Conservation (phyloP, 78 protist genomes). For the Guillardia theta region DNA sequence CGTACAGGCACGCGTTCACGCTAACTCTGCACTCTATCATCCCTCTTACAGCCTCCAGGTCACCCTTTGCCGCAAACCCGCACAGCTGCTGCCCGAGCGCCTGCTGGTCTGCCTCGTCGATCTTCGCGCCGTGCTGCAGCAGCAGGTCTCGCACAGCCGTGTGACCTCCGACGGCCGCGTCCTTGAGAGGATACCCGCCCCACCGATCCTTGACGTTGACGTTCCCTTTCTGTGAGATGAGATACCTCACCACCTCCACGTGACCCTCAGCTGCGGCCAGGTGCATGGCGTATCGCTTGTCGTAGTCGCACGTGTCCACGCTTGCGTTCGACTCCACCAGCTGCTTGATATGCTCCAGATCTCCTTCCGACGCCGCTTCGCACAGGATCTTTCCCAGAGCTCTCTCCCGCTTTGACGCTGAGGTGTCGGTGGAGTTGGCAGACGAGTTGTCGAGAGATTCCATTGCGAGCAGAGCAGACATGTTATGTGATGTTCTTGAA, state of each 20-base stretch:
- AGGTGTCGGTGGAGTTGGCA: too few relatives aligned
- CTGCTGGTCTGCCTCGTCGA: background rate
- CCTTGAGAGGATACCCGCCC: background rate
- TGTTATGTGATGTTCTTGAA: too few relatives aligned
- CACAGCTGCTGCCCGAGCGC: background rate
- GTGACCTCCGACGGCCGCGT: background rate
- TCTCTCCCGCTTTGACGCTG: too few relatives aligned
- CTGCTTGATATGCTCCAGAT: background rate
- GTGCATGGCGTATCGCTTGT: constrained; percentile 50
- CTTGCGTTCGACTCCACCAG: background rate
- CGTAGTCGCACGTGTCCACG: background rate
- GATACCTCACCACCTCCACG: background rate
- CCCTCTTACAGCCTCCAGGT: background rate
- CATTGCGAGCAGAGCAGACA: too few relatives aligned
- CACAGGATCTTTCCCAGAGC: background rate
- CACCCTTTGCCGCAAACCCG: background rate
- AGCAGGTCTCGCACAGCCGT: background rate
- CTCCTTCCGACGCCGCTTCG: background rate
- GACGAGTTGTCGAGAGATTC: too few relatives aligned
- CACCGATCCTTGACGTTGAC: background rate
- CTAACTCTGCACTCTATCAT: background rate
- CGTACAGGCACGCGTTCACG: background rate
- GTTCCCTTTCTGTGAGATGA: background rate
- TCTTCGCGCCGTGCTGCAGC: background rate
- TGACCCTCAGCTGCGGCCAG: constrained; percentile 78